These are phyloP conservation scores for Davidsoniella eucalypti DNA, from an alignment of 2,329 filamentous ascomycete genomes.

Conservation along the genomic window DNA sequence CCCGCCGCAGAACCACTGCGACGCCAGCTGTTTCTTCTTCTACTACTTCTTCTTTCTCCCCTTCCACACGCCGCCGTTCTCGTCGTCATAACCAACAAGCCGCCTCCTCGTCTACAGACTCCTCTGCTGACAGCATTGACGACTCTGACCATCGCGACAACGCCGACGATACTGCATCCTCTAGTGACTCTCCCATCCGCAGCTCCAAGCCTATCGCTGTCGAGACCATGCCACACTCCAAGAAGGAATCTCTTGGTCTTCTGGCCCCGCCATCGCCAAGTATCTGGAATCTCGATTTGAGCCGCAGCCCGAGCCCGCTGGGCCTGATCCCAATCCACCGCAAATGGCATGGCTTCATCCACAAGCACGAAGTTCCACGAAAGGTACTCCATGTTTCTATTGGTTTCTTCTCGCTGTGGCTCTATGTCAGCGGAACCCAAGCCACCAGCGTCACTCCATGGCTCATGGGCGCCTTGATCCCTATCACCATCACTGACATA, in stretches of 20 bases:
- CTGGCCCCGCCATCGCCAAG: slow-evolving; percentile 50
- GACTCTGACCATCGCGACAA: slow-evolving; percentile 4
- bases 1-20: slow-evolving; percentile 26
- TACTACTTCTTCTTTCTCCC: not conserved
- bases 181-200: slow-evolving; percentile 5
- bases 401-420: slow-evolving; percentile 76
- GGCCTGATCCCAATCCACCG: slow-evolving; percentile 91
- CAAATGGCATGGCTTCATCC: slow-evolving; percentile 79
- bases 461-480: slow-evolving; percentile 63
- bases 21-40: not conserved
- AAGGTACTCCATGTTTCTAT: slow-evolving; percentile 92
- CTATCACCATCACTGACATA: slow-evolving; percentile 68
- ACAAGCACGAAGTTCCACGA: slow-evolving; percentile 91
- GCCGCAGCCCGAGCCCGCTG: slow-evolving; percentile 78
- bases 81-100: not conserved
- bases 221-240: slow-evolving; percentile 2
- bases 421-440: slow-evolving; percentile 70
- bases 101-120: slow-evolving; percentile 3
- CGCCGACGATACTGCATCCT: slow-evolving; percentile 7
- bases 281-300: slow-evolving; percentile 75
- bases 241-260: slow-evolving; percentile 40
- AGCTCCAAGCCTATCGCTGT: not conserved
- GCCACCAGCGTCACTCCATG: slow-evolving; percentile 65
- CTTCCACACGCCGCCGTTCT: not conserved
- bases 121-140: slow-evolving; percentile 9